Evolutionary conservation across 306 rosid species (phyloP), one percentile per base, ranked within the genome.

Genomic region (Cajanus cajan): DNA sequence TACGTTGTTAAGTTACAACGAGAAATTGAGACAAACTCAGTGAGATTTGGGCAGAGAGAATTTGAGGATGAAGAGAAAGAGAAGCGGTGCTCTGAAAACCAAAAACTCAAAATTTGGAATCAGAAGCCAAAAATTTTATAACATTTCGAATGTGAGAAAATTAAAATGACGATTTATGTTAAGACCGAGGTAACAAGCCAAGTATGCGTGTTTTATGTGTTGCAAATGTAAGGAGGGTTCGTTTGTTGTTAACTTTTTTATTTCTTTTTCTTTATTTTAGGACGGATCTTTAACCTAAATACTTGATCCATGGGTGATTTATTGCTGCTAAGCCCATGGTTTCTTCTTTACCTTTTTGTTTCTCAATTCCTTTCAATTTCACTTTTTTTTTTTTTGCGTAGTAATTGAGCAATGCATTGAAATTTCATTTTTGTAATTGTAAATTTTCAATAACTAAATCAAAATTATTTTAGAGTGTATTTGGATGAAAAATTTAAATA

Each of bases 71-170:
- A 10, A 24, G 22, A 25, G 33, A 5, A 18, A 51, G 10, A 34
- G 59, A 66, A 68, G 77, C 72, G 73, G 73, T 67, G 85, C 51
- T 64, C 48, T 31, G 7, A 58, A 68, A 70, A 82, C 74, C 76
- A 43, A 6, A 62, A 79, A 76, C 76, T 75, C 79, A 40, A 41
- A 24, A 0, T 52, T 66, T 28, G 4, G 75, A 84, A 78, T 48
- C 22, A 63, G 47, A 61, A 40, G 13, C 4, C 18, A 71, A 61
- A 24, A 73, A 11, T 7, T 14, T 2, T 2, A 31, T 0, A 47
- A 72, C 70, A 64, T 64, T 16, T 1, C 0, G 2, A 22, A 41
- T 1, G 18, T 3, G n/a, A 62, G 33, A 62, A 8, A 15, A 36
- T 11, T 19, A 76, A 70, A 76, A 72, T 71, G 43, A 58, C 45